phyloP scores from a whole-genome alignment of 129 eudicot species.

The Artemisia argyi region DNA sequence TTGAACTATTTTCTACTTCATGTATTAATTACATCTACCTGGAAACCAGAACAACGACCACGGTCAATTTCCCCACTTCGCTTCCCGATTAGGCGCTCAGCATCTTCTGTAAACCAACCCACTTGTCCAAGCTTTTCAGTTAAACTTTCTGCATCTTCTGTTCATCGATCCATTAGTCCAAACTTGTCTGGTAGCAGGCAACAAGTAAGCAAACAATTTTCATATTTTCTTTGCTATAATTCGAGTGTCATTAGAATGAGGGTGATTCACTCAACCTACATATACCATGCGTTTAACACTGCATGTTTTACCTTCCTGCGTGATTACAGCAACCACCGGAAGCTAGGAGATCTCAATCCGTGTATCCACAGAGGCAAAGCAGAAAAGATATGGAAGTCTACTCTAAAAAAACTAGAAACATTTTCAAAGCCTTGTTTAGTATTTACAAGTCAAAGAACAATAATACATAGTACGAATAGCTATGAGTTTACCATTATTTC shows the following conservation, averaged over 20 bases:
- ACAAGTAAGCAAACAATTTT: slow-evolving; percentile 41
- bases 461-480: slow-evolving; percentile 23
- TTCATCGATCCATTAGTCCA: slow-evolving; percentile 37
- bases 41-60: slow-evolving; percentile 44
- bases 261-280: background rate
- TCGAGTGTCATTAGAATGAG: background rate
- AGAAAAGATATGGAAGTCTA: slow-evolving; percentile 46
- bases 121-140: slow-evolving; percentile 42
- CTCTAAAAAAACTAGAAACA: slow-evolving; percentile 55
- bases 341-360: slow-evolving; percentile 43
- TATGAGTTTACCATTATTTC: slow-evolving; percentile 14
- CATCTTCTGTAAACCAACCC: slow-evolving; percentile 47
- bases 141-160: slow-evolving; percentile 25
- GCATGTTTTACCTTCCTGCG: background rate
- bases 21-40: background rate
- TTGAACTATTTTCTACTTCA: background rate
- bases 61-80: slow-evolving; percentile 62
- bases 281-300: background rate
- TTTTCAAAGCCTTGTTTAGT: slow-evolving; percentile 60
- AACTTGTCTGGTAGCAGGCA: slow-evolving; percentile 25
- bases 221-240: slow-evolving; percentile 15
- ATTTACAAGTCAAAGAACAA: slow-evolving; percentile 55
- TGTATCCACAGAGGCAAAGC: slow-evolving; percentile 41
- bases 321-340: slow-evolving; percentile 45
- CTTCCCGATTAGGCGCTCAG: slow-evolving; percentile 56